Evolutionary conservation across 2,329 filamentous ascomycete species (phyloP).

Genomic region (Ploettnerulaceae sp.): DNA sequence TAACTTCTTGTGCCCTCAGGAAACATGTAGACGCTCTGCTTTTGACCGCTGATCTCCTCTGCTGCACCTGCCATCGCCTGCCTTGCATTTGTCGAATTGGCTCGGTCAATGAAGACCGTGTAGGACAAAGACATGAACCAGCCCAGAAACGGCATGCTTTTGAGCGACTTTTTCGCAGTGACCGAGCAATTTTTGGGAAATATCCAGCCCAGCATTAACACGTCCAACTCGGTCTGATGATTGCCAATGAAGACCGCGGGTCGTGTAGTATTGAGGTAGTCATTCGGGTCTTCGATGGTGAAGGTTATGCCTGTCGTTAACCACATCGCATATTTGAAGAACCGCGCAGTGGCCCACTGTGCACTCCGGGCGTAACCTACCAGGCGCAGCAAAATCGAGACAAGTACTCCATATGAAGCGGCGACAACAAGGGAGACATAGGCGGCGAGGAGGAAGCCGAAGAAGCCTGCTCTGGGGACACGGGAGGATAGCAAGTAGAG

Average conservation of each 20-base stretch:
- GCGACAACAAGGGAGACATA: conserved; percentile 58
- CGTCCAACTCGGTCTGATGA: conserved; percentile 94
- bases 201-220: conserved; percentile 81
- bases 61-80: conserved; percentile 82
- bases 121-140: conserved; percentile 92
- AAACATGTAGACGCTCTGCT: conserved; percentile 80
- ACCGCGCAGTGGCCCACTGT: conserved; percentile 78
- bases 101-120: conserved; percentile 91
- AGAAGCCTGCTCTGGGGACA: conserved; percentile 58
- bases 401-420: conserved; percentile 70
- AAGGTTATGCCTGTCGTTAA: conserved; percentile 74
- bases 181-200: conserved; percentile 92
- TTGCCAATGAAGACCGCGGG: conserved; percentile 92
- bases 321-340: conserved; percentile 77
- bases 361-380: conserved; percentile 69
- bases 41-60: conserved; percentile 65
- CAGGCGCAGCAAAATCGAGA: conserved; percentile 65
- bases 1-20: conserved; percentile 93
- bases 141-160: conserved; percentile 76
- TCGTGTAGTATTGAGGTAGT: conserved; percentile 51
- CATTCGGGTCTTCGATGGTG: conserved; percentile 61
- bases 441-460: conserved; percentile 61
- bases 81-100: conserved; percentile 75
- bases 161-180: conserved; percentile 83
- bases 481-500: conserved; percentile 60